These are phyloP conservation scores for Mortierella sp. DNA, from an alignment of 371 early-diverging fungal species.

Conservation along the genomic window DNA sequence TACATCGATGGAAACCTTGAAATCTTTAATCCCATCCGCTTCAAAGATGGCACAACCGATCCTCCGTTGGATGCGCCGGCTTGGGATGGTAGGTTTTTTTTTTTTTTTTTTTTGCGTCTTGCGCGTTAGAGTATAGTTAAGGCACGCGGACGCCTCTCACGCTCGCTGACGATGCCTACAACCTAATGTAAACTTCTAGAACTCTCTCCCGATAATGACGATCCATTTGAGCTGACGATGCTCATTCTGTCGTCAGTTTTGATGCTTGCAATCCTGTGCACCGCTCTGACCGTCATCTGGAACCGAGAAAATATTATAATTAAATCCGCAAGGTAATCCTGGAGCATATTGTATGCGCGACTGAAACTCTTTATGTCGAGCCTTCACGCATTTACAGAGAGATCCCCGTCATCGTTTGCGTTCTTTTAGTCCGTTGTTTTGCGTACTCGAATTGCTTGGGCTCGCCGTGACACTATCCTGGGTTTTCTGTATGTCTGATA, in stretches of 20 bases:
- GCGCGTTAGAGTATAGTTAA: no score
- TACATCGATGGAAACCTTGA: neutral
- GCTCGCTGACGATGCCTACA: no score
- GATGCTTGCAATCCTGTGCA: constrained; percentile 47
- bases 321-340: constrained; percentile 67
- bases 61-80: constrained; percentile 20
- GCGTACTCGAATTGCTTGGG: constrained; percentile 63
- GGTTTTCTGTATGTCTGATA: constrained; percentile 51
- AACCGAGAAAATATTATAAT: constrained; percentile 62
- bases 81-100: constrained; percentile 38
- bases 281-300: constrained; percentile 55
- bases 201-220: constrained; percentile 54
- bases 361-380: no score
- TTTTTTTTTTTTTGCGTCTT: no score
- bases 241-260: constrained; percentile 53
- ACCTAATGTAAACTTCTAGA: constrained; percentile 12
- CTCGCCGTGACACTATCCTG: constrained; percentile 58
- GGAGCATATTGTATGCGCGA: no score
- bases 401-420: no score
- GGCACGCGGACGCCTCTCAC: no score
- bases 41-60: constrained; percentile 28
- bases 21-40: constrained; percentile 27
- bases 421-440: constrained; percentile 62
- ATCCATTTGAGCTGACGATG: constrained; percentile 56
- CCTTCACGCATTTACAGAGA: no score